A percentile compares a stretch with the other conserved stretches of the same genome.
These are phyloP conservation scores for Strobilomyces confusus DNA, from an alignment of 768 basidiomycete species.

Conservation along the genomic window DNA sequence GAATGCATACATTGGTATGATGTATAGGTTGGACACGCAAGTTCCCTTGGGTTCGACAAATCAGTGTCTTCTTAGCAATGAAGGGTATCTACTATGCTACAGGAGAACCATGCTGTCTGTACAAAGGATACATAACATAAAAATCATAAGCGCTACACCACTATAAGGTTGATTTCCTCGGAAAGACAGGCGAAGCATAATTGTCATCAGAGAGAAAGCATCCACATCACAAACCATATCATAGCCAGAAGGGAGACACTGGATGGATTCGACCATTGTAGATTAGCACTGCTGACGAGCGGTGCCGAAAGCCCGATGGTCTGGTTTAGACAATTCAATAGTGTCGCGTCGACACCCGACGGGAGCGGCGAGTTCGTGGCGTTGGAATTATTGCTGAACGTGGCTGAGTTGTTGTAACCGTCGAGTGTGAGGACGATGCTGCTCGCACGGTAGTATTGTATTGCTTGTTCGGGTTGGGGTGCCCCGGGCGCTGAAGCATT, in stretches of 20 bases:
- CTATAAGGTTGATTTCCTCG: too few relatives aligned
- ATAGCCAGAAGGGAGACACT: constrained; percentile 10
- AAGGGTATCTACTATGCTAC: too few relatives aligned
- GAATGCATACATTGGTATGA: too few relatives aligned
- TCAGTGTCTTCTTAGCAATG: too few relatives aligned
- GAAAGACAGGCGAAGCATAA: too few relatives aligned
- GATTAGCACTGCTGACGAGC: constrained; percentile 41
- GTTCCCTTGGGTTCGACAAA: too few relatives aligned
- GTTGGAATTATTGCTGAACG: constrained; percentile 37
- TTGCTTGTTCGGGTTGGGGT: constrained; percentile 46
- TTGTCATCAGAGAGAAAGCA: neutral
- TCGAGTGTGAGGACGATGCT: constrained; percentile 59
- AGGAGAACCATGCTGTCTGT: too few relatives aligned
- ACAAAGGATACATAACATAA: too few relatives aligned
- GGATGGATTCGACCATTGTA: constrained; percentile 8
- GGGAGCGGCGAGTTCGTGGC: constrained; percentile 49
- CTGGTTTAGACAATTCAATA: constrained; percentile 56
- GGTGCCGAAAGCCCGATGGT: constrained; percentile 60
- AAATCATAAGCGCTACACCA: too few relatives aligned
- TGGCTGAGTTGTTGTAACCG: constrained; percentile 63
- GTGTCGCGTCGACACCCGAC: constrained; percentile 41
- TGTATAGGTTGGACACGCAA: too few relatives aligned
- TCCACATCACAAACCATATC: constrained; percentile 18
- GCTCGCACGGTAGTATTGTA: constrained; percentile 71
- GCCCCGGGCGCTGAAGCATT: constrained; percentile 25